Evolutionary conservation across 2,329 filamentous ascomycete genomes (phyloP), one percentile per base, ranked within the genome.

Genomic region (Escovopsis sp.): DNA sequence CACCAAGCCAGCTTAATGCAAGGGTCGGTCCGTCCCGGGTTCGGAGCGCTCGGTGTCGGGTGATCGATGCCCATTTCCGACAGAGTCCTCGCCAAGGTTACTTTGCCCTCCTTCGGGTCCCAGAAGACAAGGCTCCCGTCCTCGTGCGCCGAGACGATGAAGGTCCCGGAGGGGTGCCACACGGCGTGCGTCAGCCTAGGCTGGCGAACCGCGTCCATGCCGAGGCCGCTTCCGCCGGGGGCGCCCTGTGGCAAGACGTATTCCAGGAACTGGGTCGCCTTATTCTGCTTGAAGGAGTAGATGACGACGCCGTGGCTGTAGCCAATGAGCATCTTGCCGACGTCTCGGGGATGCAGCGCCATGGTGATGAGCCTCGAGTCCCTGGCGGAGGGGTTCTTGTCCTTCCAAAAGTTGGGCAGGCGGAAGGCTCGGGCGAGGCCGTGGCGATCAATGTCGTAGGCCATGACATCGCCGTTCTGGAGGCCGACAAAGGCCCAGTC

Each of bases 121-220:
- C 89, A 98, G 51, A 96, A 82, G 0, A 94, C 89, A 38, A 98
- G 66, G 52, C 85, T 94, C 32, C 83, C 82, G 57, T 98, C 91
- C 43, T 94, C 87, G 55, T 95, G 84, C 1, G 80, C 84, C 0
- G 86, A 94, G 50, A 91, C 58, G 33, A 95, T 66, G 54, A 94
- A 94, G 0, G 85, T 93, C 0, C 88, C 91, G 1, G 85, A 94
- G 0, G 91, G 91, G 63, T 98, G 91, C 88, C 89, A 98, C 12
- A 89, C 60, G 1, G 86, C 88, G 51, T 94, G 84, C 1, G 80
- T 85, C 47, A 96, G 63, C 45, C 73, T 75, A 12, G 89, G 91
- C 51, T 71, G 76, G 40, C 88, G 77, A 45, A 73, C 58, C 12
- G 72, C 71, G 44, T 79, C 75, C 33, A 77, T 63, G 6, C 72